These are phyloP conservation scores for Astrephomene gubernaculifera DNA, from an alignment of 139 green algal genomes.

Conservation along the genomic window DNA sequence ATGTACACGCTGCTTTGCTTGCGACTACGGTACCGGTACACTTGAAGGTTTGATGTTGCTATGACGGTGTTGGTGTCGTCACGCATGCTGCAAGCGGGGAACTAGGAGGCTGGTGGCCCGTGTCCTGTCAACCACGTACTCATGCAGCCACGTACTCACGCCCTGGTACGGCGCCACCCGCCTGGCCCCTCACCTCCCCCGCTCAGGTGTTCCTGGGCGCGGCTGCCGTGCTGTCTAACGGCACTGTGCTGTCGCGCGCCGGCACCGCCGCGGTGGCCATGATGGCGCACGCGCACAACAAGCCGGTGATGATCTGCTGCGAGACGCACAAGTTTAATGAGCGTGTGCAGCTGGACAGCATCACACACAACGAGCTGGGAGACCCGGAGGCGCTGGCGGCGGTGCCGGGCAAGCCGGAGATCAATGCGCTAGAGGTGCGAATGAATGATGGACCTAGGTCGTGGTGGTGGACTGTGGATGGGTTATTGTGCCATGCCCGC, in stretches of 20 bases:
- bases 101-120: no score
- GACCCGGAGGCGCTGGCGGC: conserved; percentile 76
- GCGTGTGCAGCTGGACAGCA: conserved; percentile 90
- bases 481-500: no score
- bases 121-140: no score
- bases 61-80: no score
- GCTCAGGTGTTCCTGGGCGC: conserved; percentile 90
- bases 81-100: no score
- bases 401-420: conserved; percentile 51
- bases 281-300: conserved; percentile 74
- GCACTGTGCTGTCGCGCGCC: conserved; percentile 85
- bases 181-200: neutral
- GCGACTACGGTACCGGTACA: no score
- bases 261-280: conserved; percentile 91
- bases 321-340: conserved; percentile 98
- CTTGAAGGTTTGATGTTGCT: no score
- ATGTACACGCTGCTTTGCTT: no score
- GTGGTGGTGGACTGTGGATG: no score
- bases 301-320: conserved; percentile 94
- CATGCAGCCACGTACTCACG: no score
- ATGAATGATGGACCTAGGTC: no score
- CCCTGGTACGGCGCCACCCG: no score
- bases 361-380: conserved; percentile 97
- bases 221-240: conserved; percentile 92
- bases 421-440: conserved; percentile 49